Conservation (phyloP, 2,329 filamentous ascomycete genomes). For the Phaeosphaeriaceae sp. region DNA sequence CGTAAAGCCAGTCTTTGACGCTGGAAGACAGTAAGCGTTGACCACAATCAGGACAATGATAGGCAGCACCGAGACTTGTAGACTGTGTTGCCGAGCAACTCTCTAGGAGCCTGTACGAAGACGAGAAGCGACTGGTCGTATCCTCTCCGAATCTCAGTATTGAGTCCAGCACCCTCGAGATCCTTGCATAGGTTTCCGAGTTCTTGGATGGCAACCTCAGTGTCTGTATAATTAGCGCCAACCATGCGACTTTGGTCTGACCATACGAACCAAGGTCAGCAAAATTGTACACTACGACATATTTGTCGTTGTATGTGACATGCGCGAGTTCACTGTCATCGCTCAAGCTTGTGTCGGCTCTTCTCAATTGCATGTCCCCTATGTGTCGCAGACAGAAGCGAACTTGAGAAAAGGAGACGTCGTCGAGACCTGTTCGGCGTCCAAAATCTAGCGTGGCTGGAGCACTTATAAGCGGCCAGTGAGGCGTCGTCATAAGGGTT, state of each 20-base stretch:
- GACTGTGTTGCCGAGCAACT: slow-evolving; percentile 39
- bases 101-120: slow-evolving; percentile 38
- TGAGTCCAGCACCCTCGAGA: slow-evolving; percentile 35
- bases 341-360: slow-evolving; percentile 30
- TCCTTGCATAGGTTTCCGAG: slow-evolving; percentile 30
- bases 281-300: slow-evolving; percentile 42
- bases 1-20: slow-evolving; percentile 85
- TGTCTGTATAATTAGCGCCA: slow-evolving; percentile 16
- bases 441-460: slow-evolving; percentile 14
- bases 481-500: slow-evolving; percentile 13
- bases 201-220: slow-evolving; percentile 26
- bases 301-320: slow-evolving; percentile 41
- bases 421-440: background rate
- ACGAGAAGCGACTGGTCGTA: slow-evolving; percentile 39
- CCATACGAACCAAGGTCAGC: slow-evolving; percentile 30
- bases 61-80: slow-evolving; percentile 37
- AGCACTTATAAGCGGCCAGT: slow-evolving; percentile 10
- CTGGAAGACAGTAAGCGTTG: slow-evolving; percentile 49
- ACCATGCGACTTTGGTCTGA: background rate
- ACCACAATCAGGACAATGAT: background rate
- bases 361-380: slow-evolving; percentile 26
- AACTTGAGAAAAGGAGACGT: background rate
- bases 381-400: slow-evolving; percentile 1
- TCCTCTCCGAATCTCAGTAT: slow-evolving; percentile 40
- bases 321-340: slow-evolving; percentile 32